Evolutionary conservation across 352 stramenopile species (phyloP).

Genomic region (Phytophthora palmivora): DNA sequence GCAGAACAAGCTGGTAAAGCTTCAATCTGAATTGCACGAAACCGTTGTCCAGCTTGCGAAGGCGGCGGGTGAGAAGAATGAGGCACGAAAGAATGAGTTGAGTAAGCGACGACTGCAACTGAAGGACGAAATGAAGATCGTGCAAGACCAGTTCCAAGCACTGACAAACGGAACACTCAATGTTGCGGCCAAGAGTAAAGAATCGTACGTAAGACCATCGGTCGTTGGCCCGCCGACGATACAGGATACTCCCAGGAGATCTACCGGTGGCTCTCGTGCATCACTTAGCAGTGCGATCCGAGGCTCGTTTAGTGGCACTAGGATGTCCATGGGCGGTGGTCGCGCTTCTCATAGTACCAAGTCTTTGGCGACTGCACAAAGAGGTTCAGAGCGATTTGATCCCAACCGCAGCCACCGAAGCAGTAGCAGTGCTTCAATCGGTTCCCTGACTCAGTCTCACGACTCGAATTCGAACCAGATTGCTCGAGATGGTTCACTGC

Average conservation of each 20-base stretch:
- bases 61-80: slow-evolving; percentile 63
- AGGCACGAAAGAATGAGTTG: slow-evolving; percentile 50
- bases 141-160: slow-evolving; percentile 65
- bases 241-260: slow-evolving; percentile 33
- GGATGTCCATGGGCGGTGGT: slow-evolving; percentile 22
- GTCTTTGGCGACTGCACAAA: slow-evolving; percentile 16
- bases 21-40: slow-evolving; percentile 66
- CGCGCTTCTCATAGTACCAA: slow-evolving; percentile 15
- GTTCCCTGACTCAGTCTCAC: slow-evolving; percentile 53
- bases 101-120: slow-evolving; percentile 63
- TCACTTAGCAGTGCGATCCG: slow-evolving; percentile 41
- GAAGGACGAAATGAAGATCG: slow-evolving; percentile 78
- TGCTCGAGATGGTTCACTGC: slow-evolving; percentile 39
- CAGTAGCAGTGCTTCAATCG: slow-evolving; percentile 66
- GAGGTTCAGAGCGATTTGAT: slow-evolving; percentile 46
- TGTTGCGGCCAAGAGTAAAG: slow-evolving; percentile 28
- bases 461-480: slow-evolving; percentile 65
- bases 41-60: slow-evolving; percentile 68
- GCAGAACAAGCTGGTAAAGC: slow-evolving; percentile 53
- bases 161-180: slow-evolving; percentile 48
- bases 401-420: slow-evolving; percentile 40
- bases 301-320: slow-evolving; percentile 28
- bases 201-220: slow-evolving; percentile 43
- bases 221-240: slow-evolving; percentile 33
- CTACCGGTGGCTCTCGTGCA: slow-evolving; percentile 37